Evolutionary conservation across 23 red algal genomes (phyloP), one percentile per base, ranked within the genome.

Genomic region (Gracilaria vermiculophylla): DNA sequence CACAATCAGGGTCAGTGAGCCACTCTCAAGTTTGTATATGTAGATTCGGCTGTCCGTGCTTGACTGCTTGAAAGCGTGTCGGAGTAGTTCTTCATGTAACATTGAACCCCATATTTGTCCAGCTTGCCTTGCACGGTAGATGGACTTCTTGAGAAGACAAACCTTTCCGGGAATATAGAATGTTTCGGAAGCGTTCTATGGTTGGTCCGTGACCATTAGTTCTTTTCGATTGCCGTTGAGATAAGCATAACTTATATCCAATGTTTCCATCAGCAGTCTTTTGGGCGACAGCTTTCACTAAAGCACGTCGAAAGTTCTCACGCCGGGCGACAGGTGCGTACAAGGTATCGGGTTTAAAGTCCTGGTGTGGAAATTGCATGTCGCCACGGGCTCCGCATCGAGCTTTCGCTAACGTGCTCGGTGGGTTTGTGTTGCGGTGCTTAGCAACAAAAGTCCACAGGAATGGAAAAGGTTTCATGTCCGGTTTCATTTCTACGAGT

Each of bases 31-130:
- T 1, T 48, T 10, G 28, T 43, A 61, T 17, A 66, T 55, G 62
- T 45, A 84, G 14, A 69, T 13, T 21, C 57, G 25, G 36, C 35
- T 49, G 41, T 84, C 80, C 19, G 28, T 45, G 40, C 12, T 51
- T 28, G 80, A 84, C 45, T 84, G 58, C 56, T 69, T 66, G 62
- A 84, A 70, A 0, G 28, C 62, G 31, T 48, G 49, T 0, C 48
- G 2, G n/a, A 70, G 32, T 4, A 84, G 32, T 36, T 11, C 41
- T 15, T 42, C 40, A 48, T 65, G 53, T 17, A 84, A 23, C 17
- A 69, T 17, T 50, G 80, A 66, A 51, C 23, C 0, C 36, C 57
- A 84, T 24, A 84, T 84, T 1, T 84, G 2, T 4, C 80, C 60
- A 25, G 58, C 80, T 67, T 62, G 6, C 17, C 0, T 40, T 58